Evolutionary conservation across 495 filamentous ascomycete species (phyloP).

Genomic region (Penicillium desertorum): DNA sequence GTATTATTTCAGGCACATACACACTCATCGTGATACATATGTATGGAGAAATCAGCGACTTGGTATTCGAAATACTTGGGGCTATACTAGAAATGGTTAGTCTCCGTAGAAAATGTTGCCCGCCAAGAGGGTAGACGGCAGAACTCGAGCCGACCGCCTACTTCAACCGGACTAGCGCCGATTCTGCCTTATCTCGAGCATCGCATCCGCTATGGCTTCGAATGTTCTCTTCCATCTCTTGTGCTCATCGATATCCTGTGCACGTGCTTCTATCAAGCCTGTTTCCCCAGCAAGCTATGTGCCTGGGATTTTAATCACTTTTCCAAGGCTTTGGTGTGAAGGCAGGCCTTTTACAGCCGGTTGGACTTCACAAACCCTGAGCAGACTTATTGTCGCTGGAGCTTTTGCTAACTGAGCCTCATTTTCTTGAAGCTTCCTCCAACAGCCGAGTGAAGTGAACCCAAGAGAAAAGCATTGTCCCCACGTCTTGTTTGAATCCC

Average conservation of each 20-base stretch:
- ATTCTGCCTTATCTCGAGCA: constrained; percentile 5
- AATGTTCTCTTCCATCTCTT: neutral
- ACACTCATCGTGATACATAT: too few species aligned
- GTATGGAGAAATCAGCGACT: too few species aligned
- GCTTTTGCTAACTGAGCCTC: constrained; percentile 31
- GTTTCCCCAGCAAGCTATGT: constrained; percentile 17
- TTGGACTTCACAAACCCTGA: constrained; percentile 46
- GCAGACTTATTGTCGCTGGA: constrained; percentile 29
- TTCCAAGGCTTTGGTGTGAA: constrained; percentile 35
- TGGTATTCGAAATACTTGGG: neutral
- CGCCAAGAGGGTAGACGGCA: neutral
- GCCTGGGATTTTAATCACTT: constrained; percentile 23
- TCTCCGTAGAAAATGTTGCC: too few species aligned
- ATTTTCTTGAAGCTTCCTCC: constrained; percentile 27
- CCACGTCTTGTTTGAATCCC: neutral
- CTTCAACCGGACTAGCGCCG: neutral
- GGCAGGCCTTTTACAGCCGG: constrained; percentile 45
- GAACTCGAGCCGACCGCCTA: constrained; percentile 2
- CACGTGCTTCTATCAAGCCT: constrained; percentile 4
- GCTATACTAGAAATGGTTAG: neutral
- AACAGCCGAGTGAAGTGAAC: constrained; percentile 23
- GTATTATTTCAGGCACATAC: neutral
- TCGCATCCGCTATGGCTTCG: neutral
- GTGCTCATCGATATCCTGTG: constrained; percentile 7
- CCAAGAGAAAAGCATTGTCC: neutral